Evolutionary conservation across 306 rosid species (phyloP).

Genomic region (Coriaria nepalensis): DNA sequence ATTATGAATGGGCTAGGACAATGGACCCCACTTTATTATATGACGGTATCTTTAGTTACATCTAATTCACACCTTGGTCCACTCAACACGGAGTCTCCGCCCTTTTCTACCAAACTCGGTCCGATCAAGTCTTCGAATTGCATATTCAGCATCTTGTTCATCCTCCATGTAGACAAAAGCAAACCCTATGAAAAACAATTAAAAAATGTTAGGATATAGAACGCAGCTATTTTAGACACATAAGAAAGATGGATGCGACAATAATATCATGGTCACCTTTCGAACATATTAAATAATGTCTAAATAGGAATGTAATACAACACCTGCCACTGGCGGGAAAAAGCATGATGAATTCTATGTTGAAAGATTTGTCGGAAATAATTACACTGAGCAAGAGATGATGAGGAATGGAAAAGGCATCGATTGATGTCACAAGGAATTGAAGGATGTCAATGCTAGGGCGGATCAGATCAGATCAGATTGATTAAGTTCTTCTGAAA

Average conservation of each 20-base stretch:
- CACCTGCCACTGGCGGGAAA: too few species aligned
- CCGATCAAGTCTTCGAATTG: slow-evolving; percentile 74
- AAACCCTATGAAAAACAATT: slow-evolving; percentile 42
- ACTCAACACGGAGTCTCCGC: slow-evolving; percentile 94
- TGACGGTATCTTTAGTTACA: too few species aligned
- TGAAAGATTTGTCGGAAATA: slow-evolving; percentile 68
- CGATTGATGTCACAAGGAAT: slow-evolving; percentile 58
- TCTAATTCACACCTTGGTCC: slow-evolving; percentile 58
- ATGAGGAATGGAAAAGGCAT: slow-evolving; percentile 45
- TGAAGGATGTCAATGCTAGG: slow-evolving; percentile 57
- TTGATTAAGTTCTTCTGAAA: slow-evolving; percentile 13
- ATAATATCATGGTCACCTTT: too few species aligned
- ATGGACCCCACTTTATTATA: too few species aligned
- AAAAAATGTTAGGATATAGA: slow-evolving; percentile 5
- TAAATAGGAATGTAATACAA: too few species aligned
- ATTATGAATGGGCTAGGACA: too few species aligned
- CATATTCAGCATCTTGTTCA: slow-evolving; percentile 92
- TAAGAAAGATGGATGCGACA: slow-evolving; percentile 6
- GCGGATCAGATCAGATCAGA: slow-evolving; percentile 64
- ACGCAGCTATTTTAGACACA: slow-evolving; percentile 1
- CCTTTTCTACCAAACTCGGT: slow-evolving; percentile 87
- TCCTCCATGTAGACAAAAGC: slow-evolving; percentile 98
- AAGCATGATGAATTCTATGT: slow-evolving; percentile 18
- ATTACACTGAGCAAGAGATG: slow-evolving; percentile 75
- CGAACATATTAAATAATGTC: too few species aligned